Percentiles rank a stretch among this genome's conserved stretches.
phyloP scores from a whole-genome alignment of 1,284 basidiomycete genomes.

The Uromyces viciae-fabae region DNA sequence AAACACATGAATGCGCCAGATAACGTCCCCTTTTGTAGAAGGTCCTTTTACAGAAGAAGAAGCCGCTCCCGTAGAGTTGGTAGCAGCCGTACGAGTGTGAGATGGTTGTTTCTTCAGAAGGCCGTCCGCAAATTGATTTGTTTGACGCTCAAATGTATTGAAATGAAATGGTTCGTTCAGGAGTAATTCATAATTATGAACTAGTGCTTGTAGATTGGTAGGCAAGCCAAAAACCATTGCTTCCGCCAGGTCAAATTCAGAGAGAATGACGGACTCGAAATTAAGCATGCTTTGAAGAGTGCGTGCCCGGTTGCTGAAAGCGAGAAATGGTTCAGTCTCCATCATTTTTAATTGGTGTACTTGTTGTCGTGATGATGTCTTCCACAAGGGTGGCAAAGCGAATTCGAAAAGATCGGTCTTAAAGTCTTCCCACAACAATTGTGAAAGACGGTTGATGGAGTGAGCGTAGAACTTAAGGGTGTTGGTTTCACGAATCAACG shows the following conservation, averaged over 20 bases:
- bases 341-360: background rate
- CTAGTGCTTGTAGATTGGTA: background rate
- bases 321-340: background rate
- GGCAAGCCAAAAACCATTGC: background rate
- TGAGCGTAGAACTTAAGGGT: background rate
- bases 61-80: no score
- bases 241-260: background rate
- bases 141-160: background rate
- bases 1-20: conserved; percentile 12
- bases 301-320: background rate
- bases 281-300: conserved; percentile 14
- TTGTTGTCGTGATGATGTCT: background rate
- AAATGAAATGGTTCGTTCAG: background rate
- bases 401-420: background rate
- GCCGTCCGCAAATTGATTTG: background rate
- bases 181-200: background rate
- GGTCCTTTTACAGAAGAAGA: background rate
- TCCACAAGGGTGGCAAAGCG: background rate
- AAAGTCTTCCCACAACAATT: conserved; percentile 2
- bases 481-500: background rate
- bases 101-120: background rate
- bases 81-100: no score
- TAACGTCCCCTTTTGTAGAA: background rate
- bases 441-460: no score
- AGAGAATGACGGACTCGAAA: background rate